Conservation (phyloP, 2,329 filamentous ascomycete species). For the Paracorniculantispora psalliotae region DNA sequence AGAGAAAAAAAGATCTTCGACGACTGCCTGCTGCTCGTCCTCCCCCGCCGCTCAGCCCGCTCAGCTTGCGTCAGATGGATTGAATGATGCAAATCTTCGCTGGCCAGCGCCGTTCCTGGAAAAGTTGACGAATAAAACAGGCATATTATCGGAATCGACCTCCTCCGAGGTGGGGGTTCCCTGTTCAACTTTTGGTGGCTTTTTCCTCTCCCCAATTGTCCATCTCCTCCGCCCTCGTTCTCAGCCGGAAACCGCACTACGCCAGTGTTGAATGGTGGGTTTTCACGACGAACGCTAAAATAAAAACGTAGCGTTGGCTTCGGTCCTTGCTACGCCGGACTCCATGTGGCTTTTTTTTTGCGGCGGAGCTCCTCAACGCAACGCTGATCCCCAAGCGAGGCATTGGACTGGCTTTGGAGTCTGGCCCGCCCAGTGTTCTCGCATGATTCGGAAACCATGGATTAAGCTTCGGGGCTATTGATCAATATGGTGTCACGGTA, state of each 20-base stretch:
- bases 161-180: not conserved
- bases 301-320: not conserved
- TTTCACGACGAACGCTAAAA: not conserved
- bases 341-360: not conserved
- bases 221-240: not conserved
- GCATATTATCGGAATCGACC: not conserved
- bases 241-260: not conserved
- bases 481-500: not conserved
- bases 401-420: not conserved
- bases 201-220: not conserved
- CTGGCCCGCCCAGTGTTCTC: not conserved
- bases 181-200: not conserved
- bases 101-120: not conserved
- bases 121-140: not conserved
- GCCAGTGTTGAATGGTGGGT: conserved; percentile 1
- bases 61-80: not conserved
- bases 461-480: conserved; percentile 6
- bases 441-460: conserved; percentile 7
- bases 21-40: not conserved
- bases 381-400: conserved; percentile 4
- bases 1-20: not conserved
- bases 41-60: not conserved
- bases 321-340: not conserved
- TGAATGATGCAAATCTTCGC: not conserved
- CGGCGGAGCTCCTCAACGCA: not conserved